Percentiles rank a stretch among this genome's conserved stretches.
Evolutionary conservation across 148 eudicot species (phyloP).

Genomic region (Chenopodium berlandieri): DNA sequence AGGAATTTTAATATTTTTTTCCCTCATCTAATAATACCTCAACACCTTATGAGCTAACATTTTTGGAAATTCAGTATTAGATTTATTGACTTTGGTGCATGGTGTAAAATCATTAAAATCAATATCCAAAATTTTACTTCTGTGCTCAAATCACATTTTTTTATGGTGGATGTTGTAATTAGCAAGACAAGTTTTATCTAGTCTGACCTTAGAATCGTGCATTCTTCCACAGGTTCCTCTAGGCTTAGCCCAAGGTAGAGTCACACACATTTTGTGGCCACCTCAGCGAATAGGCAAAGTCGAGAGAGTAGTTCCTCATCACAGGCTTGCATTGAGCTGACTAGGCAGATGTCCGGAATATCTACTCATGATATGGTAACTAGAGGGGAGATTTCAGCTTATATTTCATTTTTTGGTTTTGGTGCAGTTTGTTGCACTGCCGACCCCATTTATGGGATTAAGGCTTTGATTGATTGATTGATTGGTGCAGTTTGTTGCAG

Average conservation of each 20-base stretch:
- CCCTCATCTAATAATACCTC: background rate
- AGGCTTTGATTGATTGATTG: no score
- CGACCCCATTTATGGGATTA: no score
- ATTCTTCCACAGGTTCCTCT: conserved; percentile 63
- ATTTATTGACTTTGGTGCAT: background rate
- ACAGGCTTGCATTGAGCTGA: conserved; percentile 37
- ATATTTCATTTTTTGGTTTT: background rate
- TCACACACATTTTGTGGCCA: conserved; percentile 82
- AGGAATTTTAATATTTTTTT: no score
- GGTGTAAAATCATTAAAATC: background rate
- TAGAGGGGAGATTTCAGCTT: no score
- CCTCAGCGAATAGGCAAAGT: conserved; percentile 77
- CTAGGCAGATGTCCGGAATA: background rate
- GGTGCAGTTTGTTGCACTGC: conserved; percentile 5
- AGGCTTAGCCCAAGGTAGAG: conserved; percentile 83
- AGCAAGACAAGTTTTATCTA: background rate
- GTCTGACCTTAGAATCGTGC: conserved; percentile 7
- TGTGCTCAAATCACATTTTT: background rate
- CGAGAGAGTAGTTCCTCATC: conserved; percentile 32
- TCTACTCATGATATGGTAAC: background rate
- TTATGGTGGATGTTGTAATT: background rate
- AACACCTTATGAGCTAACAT: background rate
- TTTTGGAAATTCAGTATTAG: background rate
- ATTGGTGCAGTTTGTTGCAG: background rate
- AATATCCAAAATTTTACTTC: background rate